Percentiles rank a stretch among this genome's conserved stretches.
phyloP scores from a whole-genome alignment of 129 eudicot genomes.

The Smallanthus sonchifolius region DNA sequence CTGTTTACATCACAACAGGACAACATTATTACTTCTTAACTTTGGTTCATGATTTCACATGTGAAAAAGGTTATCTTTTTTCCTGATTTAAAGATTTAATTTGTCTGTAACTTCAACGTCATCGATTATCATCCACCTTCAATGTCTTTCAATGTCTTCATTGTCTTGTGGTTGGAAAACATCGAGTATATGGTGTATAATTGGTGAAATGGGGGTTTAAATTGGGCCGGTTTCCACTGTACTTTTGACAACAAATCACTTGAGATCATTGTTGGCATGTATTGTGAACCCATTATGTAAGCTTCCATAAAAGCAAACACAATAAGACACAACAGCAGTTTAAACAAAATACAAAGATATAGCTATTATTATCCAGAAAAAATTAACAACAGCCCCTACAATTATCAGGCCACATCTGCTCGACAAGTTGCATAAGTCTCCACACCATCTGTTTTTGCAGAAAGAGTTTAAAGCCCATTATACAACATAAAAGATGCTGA shows the following conservation, averaged over 20 bases:
- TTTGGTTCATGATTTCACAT: slow-evolving; percentile 21
- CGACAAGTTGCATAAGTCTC: background rate
- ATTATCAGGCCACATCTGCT: background rate
- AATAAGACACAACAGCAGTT: slow-evolving; percentile 2
- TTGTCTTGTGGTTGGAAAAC: background rate
- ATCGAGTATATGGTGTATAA: background rate
- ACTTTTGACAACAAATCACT: slow-evolving; percentile 22
- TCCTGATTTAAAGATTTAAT: slow-evolving; percentile 9
- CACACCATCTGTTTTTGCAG: slow-evolving; percentile 1
- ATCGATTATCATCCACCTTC: background rate
- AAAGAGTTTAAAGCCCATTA: background rate
- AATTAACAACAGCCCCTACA: background rate
- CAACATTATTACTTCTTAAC: slow-evolving; percentile 25
- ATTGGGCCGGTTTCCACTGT: slow-evolving; percentile 18
- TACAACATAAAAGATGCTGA: slow-evolving; percentile 4
- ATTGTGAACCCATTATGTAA: slow-evolving; percentile 4
- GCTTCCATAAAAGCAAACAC: slow-evolving; percentile 15
- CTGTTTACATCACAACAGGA: slow-evolving; percentile 32
- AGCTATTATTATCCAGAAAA: background rate
- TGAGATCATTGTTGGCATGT: slow-evolving; percentile 32
- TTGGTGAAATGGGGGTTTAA: slow-evolving; percentile 21
- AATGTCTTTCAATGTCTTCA: background rate
- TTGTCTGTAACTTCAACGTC: slow-evolving; percentile 22
- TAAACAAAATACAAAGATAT: slow-evolving; percentile 8
- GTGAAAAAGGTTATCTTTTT: slow-evolving; percentile 21